Evolutionary conservation across 2,329 filamentous ascomycete species (phyloP), one percentile per base, ranked within the genome.

Genomic region (Botrytis elliptica): DNA sequence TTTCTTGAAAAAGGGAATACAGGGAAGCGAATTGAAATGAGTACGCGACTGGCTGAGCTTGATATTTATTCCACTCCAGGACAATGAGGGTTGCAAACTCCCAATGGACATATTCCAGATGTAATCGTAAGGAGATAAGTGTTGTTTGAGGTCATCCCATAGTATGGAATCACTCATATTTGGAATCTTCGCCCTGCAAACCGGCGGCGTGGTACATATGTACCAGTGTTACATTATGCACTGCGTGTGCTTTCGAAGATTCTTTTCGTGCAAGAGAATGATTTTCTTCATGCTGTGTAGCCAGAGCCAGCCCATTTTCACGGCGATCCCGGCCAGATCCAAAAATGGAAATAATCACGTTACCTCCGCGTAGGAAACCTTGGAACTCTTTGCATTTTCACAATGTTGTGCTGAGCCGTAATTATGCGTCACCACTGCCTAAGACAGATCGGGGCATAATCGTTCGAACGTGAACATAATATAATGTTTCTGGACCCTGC

Each of bases 271-370:
- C 62, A 59, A 72, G 29, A 49, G 64, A 72, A 60, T 29, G 9
- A 66, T 33, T 44, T 59, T 59, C 40, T 66, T 36, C 36, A 42
- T 62, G 71, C 40, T 59, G 63, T 73, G 64, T 49, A 38, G 20
- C 71, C 62, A 42, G 42, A 38, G 20, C 71, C 62, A 42, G 42
- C 49, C 49, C 49, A 72, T 62, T n/a, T 33, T 29, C 42, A 60
- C 70, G 71, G 71, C 63, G 63, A 69, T 62, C 52, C 71, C 71
- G 52, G 69, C 22, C 42, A 63, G 33, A 52, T 22, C 52, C 70
- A 44, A 49, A 52, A 60, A 62, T 72, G 62, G 63, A 59, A 52
- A 42, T 42, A n/a, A 33, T 57, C 38, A 65, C 36, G 46, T 72
- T 66, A 44, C 36, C 40, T 52, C 8, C 33, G 20, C 25, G 22